Evolutionary conservation across 1,284 basidiomycete species (phyloP), one percentile per base, ranked within the genome.

Genomic region (Ceratobasidium theobromae): DNA sequence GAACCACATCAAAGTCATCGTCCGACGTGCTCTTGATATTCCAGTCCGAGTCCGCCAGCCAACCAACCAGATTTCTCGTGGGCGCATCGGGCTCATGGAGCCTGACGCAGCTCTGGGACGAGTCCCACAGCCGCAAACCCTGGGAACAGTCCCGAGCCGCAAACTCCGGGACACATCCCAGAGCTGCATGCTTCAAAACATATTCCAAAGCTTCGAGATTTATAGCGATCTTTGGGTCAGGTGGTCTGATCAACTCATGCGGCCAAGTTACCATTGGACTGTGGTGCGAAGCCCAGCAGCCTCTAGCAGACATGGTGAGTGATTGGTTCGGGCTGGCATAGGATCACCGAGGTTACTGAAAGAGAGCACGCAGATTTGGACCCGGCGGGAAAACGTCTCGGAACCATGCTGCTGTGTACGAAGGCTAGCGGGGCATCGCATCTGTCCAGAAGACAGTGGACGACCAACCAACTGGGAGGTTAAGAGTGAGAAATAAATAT

Each of bases 401-500:
- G 58, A 52, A 60, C 45, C 35, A 23, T 64, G 57, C 32, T 33
- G 48, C 58, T 64, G 58, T 64, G 35, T 64, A 49, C 14, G 45
- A 30, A 48, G 30, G 41, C 9, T 35, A 16, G n/a, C 54, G 18
- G 21, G 32, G 21, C 23, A 35, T 32, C 27, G 3, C 43, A n/a
- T 46, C 16, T 16, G 43, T 8, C 9, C 9, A n/a, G 43, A 45
- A 25, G 11, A 4, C 21, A 40, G 4, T n/a, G 30, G 33, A 27
- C 35, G 32, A n/a, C 45, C 27, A 60, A 33, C 58, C 55, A 32
- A n/a, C n/a, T n/a, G n/a, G n/a, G n/a, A n/a, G 35, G 58, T 64
- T 27, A 64, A 52, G 48, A 46, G 35, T 49, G 38, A 66, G 53
- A 52, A 38, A 71, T 69, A 69, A 74, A 74, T 71, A 72, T 73